Percentiles rank a stretch among this genome's conserved stretches.
Evolutionary conservation across 148 eudicot genomes (phyloP).

Genomic region (Chenopodium suecicum): DNA sequence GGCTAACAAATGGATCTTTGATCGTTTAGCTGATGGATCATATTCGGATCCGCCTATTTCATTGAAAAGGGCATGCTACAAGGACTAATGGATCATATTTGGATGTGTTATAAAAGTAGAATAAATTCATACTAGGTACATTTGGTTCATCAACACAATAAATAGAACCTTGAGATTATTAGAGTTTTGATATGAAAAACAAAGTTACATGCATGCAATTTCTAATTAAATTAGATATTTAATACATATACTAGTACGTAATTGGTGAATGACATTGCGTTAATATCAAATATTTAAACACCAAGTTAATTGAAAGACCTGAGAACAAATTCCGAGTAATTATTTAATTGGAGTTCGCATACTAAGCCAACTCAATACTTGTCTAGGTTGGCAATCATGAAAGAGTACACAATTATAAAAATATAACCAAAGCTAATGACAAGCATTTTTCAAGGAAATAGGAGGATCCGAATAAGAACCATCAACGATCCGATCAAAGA

Average conservation of each 20-base stretch:
- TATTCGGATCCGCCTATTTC: conserved; percentile 50
- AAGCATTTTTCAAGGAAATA: conserved; percentile 49
- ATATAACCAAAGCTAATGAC: conserved; percentile 27
- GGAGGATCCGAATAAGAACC: conserved; percentile 82
- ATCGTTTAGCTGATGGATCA: conserved; percentile 40
- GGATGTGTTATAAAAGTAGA: too few species aligned
- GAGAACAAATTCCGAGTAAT: not conserved
- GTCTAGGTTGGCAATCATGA: not conserved
- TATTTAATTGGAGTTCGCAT: not conserved
- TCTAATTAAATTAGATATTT: too few species aligned
- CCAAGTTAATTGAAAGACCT: not conserved
- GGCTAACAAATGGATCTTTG: conserved; percentile 63
- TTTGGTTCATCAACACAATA: too few species aligned
- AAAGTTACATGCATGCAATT: too few species aligned
- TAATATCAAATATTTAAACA: too few species aligned
- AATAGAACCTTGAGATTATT: too few species aligned
- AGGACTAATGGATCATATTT: not conserved
- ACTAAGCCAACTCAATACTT: not conserved
- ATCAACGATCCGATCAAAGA: conserved; percentile 56
- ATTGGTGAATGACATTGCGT: too few species aligned
- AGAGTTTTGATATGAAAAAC: too few species aligned
- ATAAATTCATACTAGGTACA: too few species aligned
- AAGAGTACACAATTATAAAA: not conserved
- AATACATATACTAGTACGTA: too few species aligned
- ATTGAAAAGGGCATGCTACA: conserved; percentile 39